Conservation (phyloP, 805 yeast species). For the Candida vartiovaarae region DNA sequence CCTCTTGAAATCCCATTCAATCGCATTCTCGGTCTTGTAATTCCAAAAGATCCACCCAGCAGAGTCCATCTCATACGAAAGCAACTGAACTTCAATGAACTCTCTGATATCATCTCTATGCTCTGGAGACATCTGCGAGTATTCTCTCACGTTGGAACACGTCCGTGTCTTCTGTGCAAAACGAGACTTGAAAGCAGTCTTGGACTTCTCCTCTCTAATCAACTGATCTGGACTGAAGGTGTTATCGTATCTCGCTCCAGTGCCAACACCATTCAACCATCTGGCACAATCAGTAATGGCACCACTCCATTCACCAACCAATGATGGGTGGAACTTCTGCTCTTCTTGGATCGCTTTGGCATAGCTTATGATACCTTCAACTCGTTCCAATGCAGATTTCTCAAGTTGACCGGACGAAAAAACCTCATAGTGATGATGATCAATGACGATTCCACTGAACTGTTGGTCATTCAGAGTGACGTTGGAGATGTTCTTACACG, state of each 20-base stretch:
- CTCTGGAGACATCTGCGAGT: conserved; percentile 34
- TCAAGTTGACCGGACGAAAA: conserved; percentile 59
- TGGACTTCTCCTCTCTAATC: neutral
- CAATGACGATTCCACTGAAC: conserved; percentile 61
- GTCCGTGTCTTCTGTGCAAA: neutral
- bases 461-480: conserved; percentile 17
- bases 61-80: conserved; percentile 38
- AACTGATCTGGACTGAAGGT: conserved; percentile 25
- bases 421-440: conserved; percentile 90
- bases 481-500: conserved; percentile 12
- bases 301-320: conserved; percentile 68
- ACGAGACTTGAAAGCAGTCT: neutral
- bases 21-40: conserved; percentile 56
- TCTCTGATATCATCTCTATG: conserved; percentile 41
- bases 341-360: conserved; percentile 23
- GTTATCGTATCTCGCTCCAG: conserved; percentile 58
- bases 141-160: conserved; percentile 35
- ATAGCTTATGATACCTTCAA: conserved; percentile 26
- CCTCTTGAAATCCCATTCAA: conserved; percentile 59
- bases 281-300: conserved; percentile 65
- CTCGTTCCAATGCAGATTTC: conserved; percentile 29
- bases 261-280: conserved; percentile 64
- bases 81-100: conserved; percentile 55
- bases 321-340: conserved; percentile 39
- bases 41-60: conserved; percentile 70